These are phyloP conservation scores for Dinochytrium kinnereticum DNA, from an alignment of 371 early-diverging fungal genomes.

Conservation along the genomic window DNA sequence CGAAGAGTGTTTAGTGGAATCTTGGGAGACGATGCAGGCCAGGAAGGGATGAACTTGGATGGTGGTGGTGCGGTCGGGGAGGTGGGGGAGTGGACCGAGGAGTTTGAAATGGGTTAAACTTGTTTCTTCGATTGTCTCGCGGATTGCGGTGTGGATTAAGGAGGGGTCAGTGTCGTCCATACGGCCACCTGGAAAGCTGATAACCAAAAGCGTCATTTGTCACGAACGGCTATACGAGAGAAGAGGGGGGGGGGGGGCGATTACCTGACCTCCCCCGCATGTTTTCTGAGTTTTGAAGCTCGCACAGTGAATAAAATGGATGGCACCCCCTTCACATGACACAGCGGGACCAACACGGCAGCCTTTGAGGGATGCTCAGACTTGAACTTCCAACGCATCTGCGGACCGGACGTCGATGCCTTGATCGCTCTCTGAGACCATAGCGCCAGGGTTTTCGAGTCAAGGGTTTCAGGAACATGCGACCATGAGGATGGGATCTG, in stretches of 20 bases:
- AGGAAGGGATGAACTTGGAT: constrained; percentile 79
- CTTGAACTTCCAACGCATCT: constrained; percentile 15
- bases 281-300: constrained; percentile 67
- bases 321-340: constrained; percentile 64
- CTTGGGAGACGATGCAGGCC: constrained; percentile 56
- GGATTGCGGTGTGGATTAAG: constrained; percentile 66
- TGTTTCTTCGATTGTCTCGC: constrained; percentile 89
- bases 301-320: constrained; percentile 85
- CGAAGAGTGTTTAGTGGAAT: not conserved
- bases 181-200: constrained; percentile 50
- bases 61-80: constrained; percentile 35
- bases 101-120: constrained; percentile 65
- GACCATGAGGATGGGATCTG: not conserved
- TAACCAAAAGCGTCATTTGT: not conserved
- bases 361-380: constrained; percentile 24
- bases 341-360: constrained; percentile 62
- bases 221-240: no score
- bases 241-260: no score
- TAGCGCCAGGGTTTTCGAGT: not conserved
- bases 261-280: constrained; percentile 84
- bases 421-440: not conserved
- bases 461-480: not conserved
- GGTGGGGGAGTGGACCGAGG: constrained; percentile 66
- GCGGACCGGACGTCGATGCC: not conserved
- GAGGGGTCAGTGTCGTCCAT: constrained; percentile 28